Base-by-base conservation (phyloP, 441 rosid genomes). In the Melastoma candidum region DNA sequence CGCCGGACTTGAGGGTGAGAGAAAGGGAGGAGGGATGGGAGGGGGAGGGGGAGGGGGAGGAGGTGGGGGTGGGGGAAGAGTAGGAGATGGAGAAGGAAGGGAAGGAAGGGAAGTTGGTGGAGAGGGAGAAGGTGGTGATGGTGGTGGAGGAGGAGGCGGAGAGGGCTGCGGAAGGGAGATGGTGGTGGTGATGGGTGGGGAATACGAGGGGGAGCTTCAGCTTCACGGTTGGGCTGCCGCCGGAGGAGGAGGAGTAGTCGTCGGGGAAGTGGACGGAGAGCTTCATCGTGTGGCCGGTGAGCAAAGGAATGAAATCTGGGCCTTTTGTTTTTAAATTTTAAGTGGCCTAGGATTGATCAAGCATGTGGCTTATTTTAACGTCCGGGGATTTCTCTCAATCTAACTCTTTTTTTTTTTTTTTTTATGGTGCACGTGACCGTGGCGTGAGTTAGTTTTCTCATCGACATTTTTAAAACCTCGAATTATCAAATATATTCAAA, bases 131-230 rank as follows among this genome's bases (percentile, higher is more conserved):
- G 26, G 77, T 50, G 47, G 50, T 27, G 25, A 14, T 10, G 10
- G 63, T 10, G 61, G 68, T 11, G 53, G 60, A 14, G 7, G 67
- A 14, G 22, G 73, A n/a, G 24, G 83, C 27, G 57, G 78, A 48
- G 12, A 65, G 53, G 56, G 77, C 60, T 58, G 64, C 54, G 45
- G 84, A 70, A 49, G 68, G 57, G 71, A 79, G 72, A 11, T 75
- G 82, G 14, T 72, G 82, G 64, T 68, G 82, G 64, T 68, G 41
- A 4, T 32, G 6, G 41, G 8, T 66, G 72, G 77, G 70, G 27
- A 82, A 71, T 29, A 82, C 46, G 44, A 80, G 50, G 46, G 85
- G 90, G 53, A 80, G 12, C 66, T 76, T 77, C 48, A 85, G 80
- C 61, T 72, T 82, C 0, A 82, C 51, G 64, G 71, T 22, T 36